A percentile compares a stretch with the other conserved stretches of the same genome.
phyloP scores from a whole-genome alignment of 1,284 basidiomycete genomes.

The Ustilago trichophora region DNA sequence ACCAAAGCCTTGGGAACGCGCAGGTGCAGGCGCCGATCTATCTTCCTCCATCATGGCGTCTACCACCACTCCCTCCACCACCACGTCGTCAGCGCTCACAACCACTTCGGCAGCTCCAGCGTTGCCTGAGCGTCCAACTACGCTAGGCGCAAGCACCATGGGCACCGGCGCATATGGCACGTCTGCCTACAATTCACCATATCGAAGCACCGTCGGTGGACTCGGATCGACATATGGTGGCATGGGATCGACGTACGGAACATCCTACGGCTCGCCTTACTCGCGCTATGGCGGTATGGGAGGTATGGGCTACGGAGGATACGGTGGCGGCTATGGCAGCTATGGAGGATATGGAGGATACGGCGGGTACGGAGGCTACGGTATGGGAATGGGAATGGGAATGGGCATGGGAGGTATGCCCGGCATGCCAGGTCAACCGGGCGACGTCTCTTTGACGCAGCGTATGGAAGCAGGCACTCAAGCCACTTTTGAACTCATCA shows the following conservation, averaged over 20 bases:
- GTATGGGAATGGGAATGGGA: constrained; percentile 54
- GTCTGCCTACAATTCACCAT: constrained; percentile 35
- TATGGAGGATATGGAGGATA: constrained; percentile 54
- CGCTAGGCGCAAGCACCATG: constrained; percentile 22
- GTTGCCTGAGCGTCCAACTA: constrained; percentile 61
- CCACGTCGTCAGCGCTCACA: constrained; percentile 27
- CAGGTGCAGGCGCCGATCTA: constrained; percentile 29
- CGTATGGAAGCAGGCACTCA: constrained; percentile 88
- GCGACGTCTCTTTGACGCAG: constrained; percentile 75
- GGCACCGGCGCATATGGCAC: constrained; percentile 37
- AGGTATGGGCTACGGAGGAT: constrained; percentile 35
- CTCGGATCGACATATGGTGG: constrained; percentile 59
- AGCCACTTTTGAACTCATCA: constrained; percentile 90
- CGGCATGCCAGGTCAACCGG: constrained; percentile 55
- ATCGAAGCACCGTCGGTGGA: constrained; percentile 48
- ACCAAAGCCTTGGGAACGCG: constrained; percentile 65
- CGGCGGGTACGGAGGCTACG: constrained; percentile 45
- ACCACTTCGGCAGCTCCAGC: constrained; percentile 47
- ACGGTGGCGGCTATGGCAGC: constrained; percentile 47
- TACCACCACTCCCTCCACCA: constrained; percentile 14
- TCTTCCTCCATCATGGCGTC: constrained; percentile 26
- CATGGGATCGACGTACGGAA: constrained; percentile 56
- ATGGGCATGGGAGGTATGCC: constrained; percentile 56
- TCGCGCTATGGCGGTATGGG: constrained; percentile 59
- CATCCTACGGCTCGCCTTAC: constrained; percentile 59